phyloP scores from a whole-genome alignment of 768 basidiomycete species.

The Mycena rebaudengoi region DNA sequence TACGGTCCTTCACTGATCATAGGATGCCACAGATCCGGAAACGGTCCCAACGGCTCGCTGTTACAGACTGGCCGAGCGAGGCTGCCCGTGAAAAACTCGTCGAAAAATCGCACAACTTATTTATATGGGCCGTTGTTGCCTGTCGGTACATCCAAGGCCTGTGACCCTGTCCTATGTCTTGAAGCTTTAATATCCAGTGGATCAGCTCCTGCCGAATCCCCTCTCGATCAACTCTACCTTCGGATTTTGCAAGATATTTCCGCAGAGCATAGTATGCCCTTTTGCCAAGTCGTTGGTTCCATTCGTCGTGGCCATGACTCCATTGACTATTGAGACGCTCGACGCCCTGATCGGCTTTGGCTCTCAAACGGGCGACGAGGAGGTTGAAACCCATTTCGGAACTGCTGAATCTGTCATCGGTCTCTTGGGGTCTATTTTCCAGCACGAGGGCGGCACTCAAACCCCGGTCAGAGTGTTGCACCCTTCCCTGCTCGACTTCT shows the following conservation, averaged over 20 bases:
- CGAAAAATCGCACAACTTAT: neutral
- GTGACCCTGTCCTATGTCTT: neutral
- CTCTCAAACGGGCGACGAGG: neutral
- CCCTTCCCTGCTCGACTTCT: neutral
- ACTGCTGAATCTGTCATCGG: neutral
- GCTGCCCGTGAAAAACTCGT: neutral
- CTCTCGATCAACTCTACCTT: conserved; percentile 1
- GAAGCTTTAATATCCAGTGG: neutral
- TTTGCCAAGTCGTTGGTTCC: conserved; percentile 7
- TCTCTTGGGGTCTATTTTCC: neutral
- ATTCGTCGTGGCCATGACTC: conserved; percentile 3
- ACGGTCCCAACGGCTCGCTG: neutral
- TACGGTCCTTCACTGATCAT: neutral
- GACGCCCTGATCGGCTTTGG: conserved; percentile 8
- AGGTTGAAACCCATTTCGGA: neutral
- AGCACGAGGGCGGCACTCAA: neutral
- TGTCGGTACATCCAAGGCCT: neutral
- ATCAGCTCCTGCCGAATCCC: neutral
- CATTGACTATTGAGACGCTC: neutral
- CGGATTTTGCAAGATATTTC: conserved; percentile 1
- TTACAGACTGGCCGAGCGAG: neutral
- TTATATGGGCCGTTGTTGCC: neutral
- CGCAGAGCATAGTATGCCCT: neutral
- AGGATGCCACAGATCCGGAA: neutral
- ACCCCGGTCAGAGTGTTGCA: neutral